Percentiles rank a stretch among this genome's conserved stretches.
Conservation (phyloP, 2,329 filamentous ascomycete genomes). For the Fusarium tupiense region DNA sequence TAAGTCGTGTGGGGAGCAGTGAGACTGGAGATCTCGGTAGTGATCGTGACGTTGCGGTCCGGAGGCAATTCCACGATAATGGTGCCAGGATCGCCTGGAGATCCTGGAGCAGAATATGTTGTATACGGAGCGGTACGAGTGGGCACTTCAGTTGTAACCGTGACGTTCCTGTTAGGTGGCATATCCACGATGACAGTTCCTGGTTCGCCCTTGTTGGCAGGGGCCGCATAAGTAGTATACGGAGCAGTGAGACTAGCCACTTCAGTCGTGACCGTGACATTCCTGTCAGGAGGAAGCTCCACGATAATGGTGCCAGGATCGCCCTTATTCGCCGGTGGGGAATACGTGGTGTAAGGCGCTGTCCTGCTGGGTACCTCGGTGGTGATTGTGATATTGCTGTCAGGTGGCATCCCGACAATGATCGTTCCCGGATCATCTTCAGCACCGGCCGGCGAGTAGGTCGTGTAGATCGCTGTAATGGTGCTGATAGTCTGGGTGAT, state of each 20-base stretch:
- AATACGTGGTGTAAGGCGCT: constrained; percentile 4
- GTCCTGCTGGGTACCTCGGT: constrained; percentile 2
- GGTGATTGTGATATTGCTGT: constrained; percentile 17
- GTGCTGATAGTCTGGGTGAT: constrained; percentile 22
- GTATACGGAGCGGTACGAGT: constrained; percentile 5
- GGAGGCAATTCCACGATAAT: constrained; percentile 16
- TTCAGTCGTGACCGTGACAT: neutral
- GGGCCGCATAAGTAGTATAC: neutral
- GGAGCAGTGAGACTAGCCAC: neutral
- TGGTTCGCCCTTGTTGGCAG: constrained; percentile 2
- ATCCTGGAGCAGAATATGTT: constrained; percentile 7
- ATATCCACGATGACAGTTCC: constrained; percentile 9
- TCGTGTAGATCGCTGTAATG: constrained; percentile 25
- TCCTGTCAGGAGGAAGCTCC: neutral
- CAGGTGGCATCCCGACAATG: constrained; percentile 10
- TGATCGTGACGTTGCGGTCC: constrained; percentile 19
- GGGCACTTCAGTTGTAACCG: constrained; percentile 5
- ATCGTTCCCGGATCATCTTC: constrained; percentile 24
- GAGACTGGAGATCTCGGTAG: constrained; percentile 1
- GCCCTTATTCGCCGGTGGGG: neutral
- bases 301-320: constrained; percentile 8
- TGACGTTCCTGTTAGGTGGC: constrained; percentile 13
- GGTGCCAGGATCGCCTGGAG: constrained; percentile 10
- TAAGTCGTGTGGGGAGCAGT: constrained; percentile 15
- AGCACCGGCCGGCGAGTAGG: constrained; percentile 11